These are phyloP conservation scores for Hypoxylon crocopeplum DNA, from an alignment of 495 filamentous ascomycete genomes.

Conservation along the genomic window DNA sequence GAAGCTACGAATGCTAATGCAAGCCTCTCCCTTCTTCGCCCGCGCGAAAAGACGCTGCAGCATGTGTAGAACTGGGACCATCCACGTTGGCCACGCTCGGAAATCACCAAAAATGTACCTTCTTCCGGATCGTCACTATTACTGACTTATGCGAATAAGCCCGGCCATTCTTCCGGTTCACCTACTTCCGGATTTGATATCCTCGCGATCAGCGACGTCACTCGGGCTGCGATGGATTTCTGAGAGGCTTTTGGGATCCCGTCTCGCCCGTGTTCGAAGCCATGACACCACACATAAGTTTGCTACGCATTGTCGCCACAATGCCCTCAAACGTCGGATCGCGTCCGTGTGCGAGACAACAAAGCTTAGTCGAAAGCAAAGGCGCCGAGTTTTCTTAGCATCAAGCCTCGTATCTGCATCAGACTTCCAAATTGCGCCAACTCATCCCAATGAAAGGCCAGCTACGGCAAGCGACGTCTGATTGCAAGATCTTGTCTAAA, in stretches of 20 bases:
- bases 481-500: slow-evolving; percentile 3
- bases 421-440: neutral
- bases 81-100: slow-evolving; percentile 19
- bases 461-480: slow-evolving; percentile 9
- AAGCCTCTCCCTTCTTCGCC: slow-evolving; percentile 14
- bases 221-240: neutral
- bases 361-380: slow-evolving; percentile 1
- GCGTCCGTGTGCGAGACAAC: neutral
- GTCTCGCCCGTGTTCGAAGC: slow-evolving; percentile 4
- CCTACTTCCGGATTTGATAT: slow-evolving; percentile 27
- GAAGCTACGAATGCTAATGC: slow-evolving; percentile 12
- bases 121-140: slow-evolving; percentile 24
- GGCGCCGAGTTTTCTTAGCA: neutral
- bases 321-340: neutral
- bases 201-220: slow-evolving; percentile 10
- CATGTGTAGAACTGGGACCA: slow-evolving; percentile 13
- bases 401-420: slow-evolving; percentile 26
- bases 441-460: slow-evolving; percentile 1
- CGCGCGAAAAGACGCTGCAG: slow-evolving; percentile 2
- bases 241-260: neutral
- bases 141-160: slow-evolving; percentile 23
- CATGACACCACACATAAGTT: too few species aligned
- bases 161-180: slow-evolving; percentile 13
- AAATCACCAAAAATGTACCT: slow-evolving; percentile 11
- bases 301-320: slow-evolving; percentile 1